These are phyloP conservation scores for Bathelium albidoporum DNA, from an alignment of 495 filamentous ascomycete species.

Conservation along the genomic window DNA sequence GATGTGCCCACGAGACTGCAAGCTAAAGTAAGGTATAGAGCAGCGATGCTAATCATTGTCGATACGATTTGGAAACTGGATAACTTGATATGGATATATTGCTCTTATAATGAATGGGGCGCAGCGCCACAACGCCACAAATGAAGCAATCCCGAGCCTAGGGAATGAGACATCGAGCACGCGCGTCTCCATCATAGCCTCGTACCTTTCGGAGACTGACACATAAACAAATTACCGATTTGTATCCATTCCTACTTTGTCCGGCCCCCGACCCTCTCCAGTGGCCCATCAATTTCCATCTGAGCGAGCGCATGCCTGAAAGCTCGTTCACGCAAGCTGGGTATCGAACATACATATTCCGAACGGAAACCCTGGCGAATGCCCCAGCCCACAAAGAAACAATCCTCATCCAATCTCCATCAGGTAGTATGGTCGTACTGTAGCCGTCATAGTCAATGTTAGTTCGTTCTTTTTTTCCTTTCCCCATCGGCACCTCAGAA, in stretches of 20 bases:
- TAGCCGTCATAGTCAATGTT: not conserved
- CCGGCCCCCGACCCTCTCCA: not conserved
- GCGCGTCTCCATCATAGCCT: not conserved
- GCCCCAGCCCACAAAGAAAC: not conserved
- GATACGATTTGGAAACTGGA: not conserved
- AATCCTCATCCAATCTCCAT: not conserved
- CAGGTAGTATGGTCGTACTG: not conserved
- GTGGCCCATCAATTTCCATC: not conserved
- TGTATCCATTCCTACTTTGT: not conserved
- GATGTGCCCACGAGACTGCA: not conserved
- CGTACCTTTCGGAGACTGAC: not conserved
- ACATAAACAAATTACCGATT: not conserved
- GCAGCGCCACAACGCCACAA: not conserved
- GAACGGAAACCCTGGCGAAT: not conserved
- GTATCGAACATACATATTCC: not conserved
- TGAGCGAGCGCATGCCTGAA: not conserved
- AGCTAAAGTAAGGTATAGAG: not conserved
- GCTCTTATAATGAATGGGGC: not conserved
- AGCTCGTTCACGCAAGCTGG: not conserved
- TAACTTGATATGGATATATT: not conserved
- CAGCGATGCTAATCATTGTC: not conserved
- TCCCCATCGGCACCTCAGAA: conserved; percentile 21
- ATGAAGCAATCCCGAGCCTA: not conserved
- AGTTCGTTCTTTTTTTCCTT: not conserved
- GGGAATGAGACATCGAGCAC: not conserved